A percentile compares a stretch with the other conserved stretches of the same genome.
Conservation (phyloP, 108 stramenopile genomes). For the Cylindrotheca closterium region DNA sequence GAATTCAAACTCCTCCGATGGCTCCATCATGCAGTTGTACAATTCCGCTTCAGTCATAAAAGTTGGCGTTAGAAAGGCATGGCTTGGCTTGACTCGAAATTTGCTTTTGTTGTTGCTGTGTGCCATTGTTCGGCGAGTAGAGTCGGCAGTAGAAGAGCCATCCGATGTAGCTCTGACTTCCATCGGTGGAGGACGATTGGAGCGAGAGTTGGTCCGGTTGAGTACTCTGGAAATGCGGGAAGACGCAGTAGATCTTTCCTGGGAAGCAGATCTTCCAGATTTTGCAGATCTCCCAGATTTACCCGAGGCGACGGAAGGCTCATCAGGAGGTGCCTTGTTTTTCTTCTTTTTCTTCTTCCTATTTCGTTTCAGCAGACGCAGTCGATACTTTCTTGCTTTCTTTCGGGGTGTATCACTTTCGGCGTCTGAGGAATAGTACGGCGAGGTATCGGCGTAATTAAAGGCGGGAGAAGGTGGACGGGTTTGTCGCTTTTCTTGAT, state of each 20-base stretch:
- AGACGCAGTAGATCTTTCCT: not conserved
- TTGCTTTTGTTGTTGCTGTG: slow-evolving; percentile 25
- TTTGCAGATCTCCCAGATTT: not conserved
- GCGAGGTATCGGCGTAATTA: not conserved
- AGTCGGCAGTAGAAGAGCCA: not conserved
- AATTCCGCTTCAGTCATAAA: slow-evolving; percentile 54
- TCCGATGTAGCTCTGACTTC: not conserved
- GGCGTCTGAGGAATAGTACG: not conserved
- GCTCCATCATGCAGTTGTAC: slow-evolving; percentile 44
- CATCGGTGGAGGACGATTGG: not conserved
- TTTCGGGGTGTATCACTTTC: not conserved
- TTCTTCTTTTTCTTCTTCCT: slow-evolving; percentile 16
- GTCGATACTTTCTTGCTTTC: not conserved
- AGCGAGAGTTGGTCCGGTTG: not conserved
- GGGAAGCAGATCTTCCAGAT: not conserved
- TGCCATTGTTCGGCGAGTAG: not conserved
- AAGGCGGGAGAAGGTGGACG: not conserved
- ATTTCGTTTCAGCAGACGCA: slow-evolving; percentile 4
- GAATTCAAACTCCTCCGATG: slow-evolving; percentile 35
- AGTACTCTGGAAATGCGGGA: not conserved
- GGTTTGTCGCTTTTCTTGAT: not conserved
- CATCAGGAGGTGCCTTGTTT: too few species aligned
- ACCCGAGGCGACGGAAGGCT: not conserved
- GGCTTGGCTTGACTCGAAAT: slow-evolving; percentile 46
- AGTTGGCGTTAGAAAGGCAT: slow-evolving; percentile 27